These are phyloP conservation scores for Eucalyptus erythrocorys DNA, from an alignment of 345 rosid species.

Conservation along the genomic window DNA sequence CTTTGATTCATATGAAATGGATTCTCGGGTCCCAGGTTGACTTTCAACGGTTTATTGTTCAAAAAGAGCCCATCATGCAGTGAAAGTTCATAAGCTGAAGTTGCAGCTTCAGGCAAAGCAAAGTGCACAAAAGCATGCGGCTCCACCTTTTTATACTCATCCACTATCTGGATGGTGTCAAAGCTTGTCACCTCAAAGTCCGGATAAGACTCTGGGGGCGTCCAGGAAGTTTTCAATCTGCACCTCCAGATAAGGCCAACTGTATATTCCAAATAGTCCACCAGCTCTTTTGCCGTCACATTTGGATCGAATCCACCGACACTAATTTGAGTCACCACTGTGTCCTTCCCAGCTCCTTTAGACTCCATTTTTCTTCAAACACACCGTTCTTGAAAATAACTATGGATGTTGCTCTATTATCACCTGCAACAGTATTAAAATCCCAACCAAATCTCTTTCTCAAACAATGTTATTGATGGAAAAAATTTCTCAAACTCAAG, in stretches of 20 bases:
- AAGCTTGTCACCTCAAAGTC: constrained; percentile 18
- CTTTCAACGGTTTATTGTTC: constrained; percentile 32
- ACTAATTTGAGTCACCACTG: constrained; percentile 67
- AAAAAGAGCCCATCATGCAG: constrained; percentile 31
- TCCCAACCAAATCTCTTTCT: not conserved
- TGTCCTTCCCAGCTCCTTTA: constrained; percentile 18
- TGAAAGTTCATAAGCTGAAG: constrained; percentile 37
- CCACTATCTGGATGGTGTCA: constrained; percentile 5
- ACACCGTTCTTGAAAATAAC: not conserved
- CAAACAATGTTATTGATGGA: not conserved
- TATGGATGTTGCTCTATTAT: not conserved
- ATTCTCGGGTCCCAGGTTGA: constrained; percentile 69
- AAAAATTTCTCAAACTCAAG: not conserved
- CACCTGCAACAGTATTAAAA: not conserved
- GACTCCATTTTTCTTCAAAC: constrained; percentile 10
- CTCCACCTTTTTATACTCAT: constrained; percentile 46
- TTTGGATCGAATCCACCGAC: constrained; percentile 62
- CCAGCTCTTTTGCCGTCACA: constrained; percentile 44
- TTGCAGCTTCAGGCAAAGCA: constrained; percentile 30
- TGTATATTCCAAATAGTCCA: constrained; percentile 35
- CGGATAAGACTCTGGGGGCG: constrained; percentile 80
- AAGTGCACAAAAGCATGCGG: constrained; percentile 95
- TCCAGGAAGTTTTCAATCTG: constrained; percentile 81
- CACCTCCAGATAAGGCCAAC: constrained; percentile 66
- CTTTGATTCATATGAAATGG: constrained; percentile 51